Evolutionary conservation across 1,139 yeast genomes (phyloP).

Genomic region (Insectozyma bohioensis): DNA sequence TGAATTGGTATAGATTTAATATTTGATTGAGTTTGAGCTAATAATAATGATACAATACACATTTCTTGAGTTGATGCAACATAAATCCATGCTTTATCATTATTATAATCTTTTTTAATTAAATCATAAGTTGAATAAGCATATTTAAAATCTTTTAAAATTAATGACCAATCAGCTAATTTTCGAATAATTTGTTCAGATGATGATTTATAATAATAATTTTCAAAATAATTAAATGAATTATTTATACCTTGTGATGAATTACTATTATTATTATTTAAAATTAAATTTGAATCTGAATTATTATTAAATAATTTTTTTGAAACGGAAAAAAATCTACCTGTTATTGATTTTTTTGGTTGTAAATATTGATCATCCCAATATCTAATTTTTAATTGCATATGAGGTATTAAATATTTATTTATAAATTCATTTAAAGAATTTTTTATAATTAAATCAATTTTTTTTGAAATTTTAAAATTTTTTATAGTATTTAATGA

Average conservation of each 20-base stretch:
- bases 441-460: conserved; percentile 42
- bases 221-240: conserved; percentile 43
- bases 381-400: conserved; percentile 70
- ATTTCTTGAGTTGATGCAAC: conserved; percentile 87
- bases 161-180: conserved; percentile 89
- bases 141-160: conserved; percentile 82
- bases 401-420: conserved; percentile 66
- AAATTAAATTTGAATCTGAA: conserved; percentile 14
- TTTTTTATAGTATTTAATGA: conserved; percentile 21
- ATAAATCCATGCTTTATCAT: conserved; percentile 80
- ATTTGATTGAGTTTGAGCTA: conserved; percentile 56
- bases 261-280: conserved; percentile 1
- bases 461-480: conserved; percentile 30
- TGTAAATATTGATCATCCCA: conserved; percentile 78
- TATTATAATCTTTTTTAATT: conserved; percentile 72
- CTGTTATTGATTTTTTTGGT: conserved; percentile 70
- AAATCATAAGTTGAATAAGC: conserved; percentile 85
- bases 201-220: conserved; percentile 57
- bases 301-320: conserved; percentile 49
- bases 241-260: conserved; percentile 1
- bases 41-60: conserved; percentile 71
- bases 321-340: conserved; percentile 70
- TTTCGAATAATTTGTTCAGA: conserved; percentile 78
- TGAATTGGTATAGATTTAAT: conserved; percentile 8
- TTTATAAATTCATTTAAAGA: conserved; percentile 55